These are phyloP conservation scores for Cladosporium sp. DNA, from an alignment of 2,329 filamentous ascomycete genomes.

Conservation along the genomic window DNA sequence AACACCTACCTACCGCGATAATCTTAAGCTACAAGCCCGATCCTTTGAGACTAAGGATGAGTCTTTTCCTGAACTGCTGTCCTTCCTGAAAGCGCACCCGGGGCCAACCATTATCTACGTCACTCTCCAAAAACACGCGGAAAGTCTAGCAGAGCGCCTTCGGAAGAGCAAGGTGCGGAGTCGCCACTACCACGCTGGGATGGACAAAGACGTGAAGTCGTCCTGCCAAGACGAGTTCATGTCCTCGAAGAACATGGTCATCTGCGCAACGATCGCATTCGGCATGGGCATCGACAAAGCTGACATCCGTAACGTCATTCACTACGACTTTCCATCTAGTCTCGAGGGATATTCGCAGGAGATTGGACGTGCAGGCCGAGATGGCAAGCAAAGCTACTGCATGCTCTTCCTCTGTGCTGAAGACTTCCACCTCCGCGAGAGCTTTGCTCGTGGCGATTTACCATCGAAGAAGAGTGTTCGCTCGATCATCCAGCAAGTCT, in stretches of 20 bases:
- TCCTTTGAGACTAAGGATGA: conserved; percentile 45
- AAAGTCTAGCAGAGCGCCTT: conserved; percentile 45
- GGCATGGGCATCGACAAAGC: conserved; percentile 62
- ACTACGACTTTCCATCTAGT: conserved; percentile 54
- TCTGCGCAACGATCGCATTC: conserved; percentile 55
- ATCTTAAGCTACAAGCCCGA: conserved; percentile 57
- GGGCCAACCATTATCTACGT: conserved; percentile 64
- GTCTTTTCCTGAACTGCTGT: conserved; percentile 47
- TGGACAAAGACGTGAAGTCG: conserved; percentile 48
- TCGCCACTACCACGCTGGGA: conserved; percentile 53
- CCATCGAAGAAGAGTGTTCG: conserved; percentile 54
- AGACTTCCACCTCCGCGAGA: conserved; percentile 60
- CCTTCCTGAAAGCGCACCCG: conserved; percentile 52
- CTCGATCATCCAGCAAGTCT: conserved; percentile 54
- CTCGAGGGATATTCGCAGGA: conserved; percentile 61
- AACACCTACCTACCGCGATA: conserved; percentile 60
- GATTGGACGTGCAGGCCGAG: conserved; percentile 57
- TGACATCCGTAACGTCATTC: conserved; percentile 57
- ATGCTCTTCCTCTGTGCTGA: conserved; percentile 59
- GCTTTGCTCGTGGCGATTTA: conserved; percentile 61
- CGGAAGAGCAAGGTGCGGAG: conserved; percentile 43
- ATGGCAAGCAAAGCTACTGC: conserved; percentile 56
- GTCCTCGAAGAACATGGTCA: conserved; percentile 45
- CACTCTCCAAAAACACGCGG: conserved; percentile 57
- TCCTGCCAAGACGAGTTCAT: conserved; percentile 56